Conservation (phyloP, 2,329 filamentous ascomycete genomes). For the Trichoderma polysporum region DNA sequence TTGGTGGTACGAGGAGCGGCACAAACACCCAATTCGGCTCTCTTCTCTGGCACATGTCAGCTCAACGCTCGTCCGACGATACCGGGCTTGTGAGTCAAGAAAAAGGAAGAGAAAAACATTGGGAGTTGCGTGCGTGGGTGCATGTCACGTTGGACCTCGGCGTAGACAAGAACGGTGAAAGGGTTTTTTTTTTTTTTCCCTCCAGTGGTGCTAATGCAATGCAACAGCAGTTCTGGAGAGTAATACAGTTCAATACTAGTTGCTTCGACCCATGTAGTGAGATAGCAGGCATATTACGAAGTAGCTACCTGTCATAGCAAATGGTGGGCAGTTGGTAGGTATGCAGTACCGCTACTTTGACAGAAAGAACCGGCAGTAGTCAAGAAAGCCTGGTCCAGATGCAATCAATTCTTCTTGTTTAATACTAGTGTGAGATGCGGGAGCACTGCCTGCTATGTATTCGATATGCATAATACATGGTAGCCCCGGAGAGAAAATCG, state of each 20-base stretch:
- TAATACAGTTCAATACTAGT: not conserved
- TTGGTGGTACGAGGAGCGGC: not conserved
- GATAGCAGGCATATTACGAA: not conserved
- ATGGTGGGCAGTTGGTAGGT: too few species aligned
- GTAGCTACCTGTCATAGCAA: too few species aligned
- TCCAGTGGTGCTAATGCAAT: not conserved
- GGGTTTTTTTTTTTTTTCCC: not conserved
- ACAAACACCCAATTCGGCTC: not conserved
- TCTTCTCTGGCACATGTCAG: slow-evolving; percentile 2
- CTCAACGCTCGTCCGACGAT: not conserved
- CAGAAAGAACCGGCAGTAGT: not conserved
- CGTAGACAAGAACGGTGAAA: not conserved
- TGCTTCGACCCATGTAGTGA: not conserved
- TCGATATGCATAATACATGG: not conserved
- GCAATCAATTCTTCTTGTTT: not conserved
- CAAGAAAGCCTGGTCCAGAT: not conserved
- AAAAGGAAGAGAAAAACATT: not conserved
- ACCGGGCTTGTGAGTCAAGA: not conserved
- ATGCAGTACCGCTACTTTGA: not conserved
- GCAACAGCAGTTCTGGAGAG: not conserved
- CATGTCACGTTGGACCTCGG: not conserved
- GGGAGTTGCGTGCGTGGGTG: not conserved
- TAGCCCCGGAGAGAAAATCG: not conserved
- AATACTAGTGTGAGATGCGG: not conserved
- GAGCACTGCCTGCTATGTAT: not conserved